Evolutionary conservation across 495 filamentous ascomycete species (phyloP).

Genomic region (Penicillium steckii): DNA sequence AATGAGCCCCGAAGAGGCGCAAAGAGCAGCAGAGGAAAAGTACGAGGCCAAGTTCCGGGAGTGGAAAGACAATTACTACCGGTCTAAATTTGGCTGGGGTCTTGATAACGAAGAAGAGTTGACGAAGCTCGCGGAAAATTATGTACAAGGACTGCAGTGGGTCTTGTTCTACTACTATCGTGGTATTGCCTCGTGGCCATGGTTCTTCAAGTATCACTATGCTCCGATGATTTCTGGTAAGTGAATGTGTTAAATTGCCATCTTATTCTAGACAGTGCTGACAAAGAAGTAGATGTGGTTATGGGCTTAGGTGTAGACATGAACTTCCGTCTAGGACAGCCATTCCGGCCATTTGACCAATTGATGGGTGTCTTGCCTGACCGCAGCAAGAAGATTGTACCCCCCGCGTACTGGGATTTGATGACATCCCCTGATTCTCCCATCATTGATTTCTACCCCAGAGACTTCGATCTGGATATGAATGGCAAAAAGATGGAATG

Average conservation of each 20-base stretch:
- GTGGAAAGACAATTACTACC: slow-evolving; percentile 95
- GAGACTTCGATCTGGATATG: slow-evolving; percentile 98
- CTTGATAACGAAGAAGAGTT: slow-evolving; percentile 79
- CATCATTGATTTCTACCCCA: slow-evolving; percentile 97
- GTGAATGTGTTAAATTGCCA: slow-evolving; percentile 4
- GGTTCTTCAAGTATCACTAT: slow-evolving; percentile 97
- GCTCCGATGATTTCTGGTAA: slow-evolving; percentile 91
- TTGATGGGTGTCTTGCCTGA: slow-evolving; percentile 98
- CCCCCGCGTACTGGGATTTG: slow-evolving; percentile 78
- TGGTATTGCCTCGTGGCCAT: slow-evolving; percentile 96
- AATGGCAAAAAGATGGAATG: slow-evolving; percentile 99
- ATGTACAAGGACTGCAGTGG: slow-evolving; percentile 97
- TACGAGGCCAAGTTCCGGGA: slow-evolving; percentile 83
- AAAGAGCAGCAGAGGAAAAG: slow-evolving; percentile 71
- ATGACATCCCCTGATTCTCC: slow-evolving; percentile 93
- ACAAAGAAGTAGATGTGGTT: slow-evolving; percentile 64
- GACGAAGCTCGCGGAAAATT: slow-evolving; percentile 85
- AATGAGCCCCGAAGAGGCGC: slow-evolving; percentile 71
- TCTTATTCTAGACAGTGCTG: slow-evolving; percentile 3
- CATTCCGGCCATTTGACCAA: slow-evolving; percentile 93
- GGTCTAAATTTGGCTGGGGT: slow-evolving; percentile 87
- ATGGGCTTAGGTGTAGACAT: slow-evolving; percentile 81
- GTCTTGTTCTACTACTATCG: slow-evolving; percentile 98
- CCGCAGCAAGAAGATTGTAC: slow-evolving; percentile 94
- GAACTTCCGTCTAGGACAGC: slow-evolving; percentile 89